Conservation (phyloP, 1,284 basidiomycete species). For the Porodaedalea pini region DNA sequence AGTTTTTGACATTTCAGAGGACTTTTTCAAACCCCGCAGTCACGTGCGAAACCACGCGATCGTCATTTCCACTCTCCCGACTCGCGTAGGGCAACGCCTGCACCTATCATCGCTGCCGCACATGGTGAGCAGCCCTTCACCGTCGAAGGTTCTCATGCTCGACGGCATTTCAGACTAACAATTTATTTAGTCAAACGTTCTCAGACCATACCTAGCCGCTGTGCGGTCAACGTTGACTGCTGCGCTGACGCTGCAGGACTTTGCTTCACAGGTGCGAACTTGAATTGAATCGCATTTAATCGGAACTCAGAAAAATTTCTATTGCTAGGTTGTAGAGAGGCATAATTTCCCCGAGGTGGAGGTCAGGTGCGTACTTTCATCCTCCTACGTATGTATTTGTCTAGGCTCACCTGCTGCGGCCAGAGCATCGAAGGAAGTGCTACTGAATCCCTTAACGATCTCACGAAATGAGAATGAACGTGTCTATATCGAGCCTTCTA, state of each 20-base stretch:
- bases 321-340: slow-evolving; percentile 79
- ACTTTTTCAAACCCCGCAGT: slow-evolving; percentile 10
- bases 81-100: not conserved
- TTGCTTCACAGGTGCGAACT: slow-evolving; percentile 84
- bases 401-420: not conserved
- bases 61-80: not conserved
- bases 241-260: slow-evolving; percentile 96
- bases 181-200: slow-evolving; percentile 60
- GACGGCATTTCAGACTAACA: slow-evolving; percentile 22
- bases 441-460: slow-evolving; percentile 90
- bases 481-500: slow-evolving; percentile 93
- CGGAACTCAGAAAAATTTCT: not conserved
- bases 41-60: not conserved
- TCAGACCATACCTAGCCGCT: slow-evolving; percentile 94
- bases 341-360: slow-evolving; percentile 98
- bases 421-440: slow-evolving; percentile 89
- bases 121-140: not conserved
- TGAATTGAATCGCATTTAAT: not conserved
- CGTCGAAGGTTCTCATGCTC: slow-evolving; percentile 15
- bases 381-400: not conserved
- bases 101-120: slow-evolving; percentile 23
- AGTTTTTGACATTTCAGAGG: slow-evolving; percentile 9
- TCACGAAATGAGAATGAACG: slow-evolving; percentile 96
- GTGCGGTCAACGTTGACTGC: slow-evolving; percentile 95
- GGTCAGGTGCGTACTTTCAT: slow-evolving; percentile 53